A percentile compares a stretch with the other conserved stretches of the same genome.
Evolutionary conservation across 2,329 filamentous ascomycete genomes (phyloP).

Genomic region (Albophoma yamanashiensis): DNA sequence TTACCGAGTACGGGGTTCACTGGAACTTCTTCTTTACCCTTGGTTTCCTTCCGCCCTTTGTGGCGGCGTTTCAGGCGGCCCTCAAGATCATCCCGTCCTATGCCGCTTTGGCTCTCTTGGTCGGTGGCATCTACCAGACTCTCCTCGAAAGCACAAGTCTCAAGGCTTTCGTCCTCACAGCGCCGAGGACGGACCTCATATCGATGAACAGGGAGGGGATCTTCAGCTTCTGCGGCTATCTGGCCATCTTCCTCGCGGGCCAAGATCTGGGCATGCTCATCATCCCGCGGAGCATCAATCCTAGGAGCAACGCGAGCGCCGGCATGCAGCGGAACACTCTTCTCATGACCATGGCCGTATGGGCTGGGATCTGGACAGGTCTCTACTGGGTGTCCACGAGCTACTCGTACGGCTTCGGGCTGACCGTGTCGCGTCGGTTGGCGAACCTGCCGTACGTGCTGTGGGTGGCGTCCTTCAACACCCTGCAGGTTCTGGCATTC

Average conservation of each 20-base stretch:
- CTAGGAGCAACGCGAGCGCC: slow-evolving; percentile 29
- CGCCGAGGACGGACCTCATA: slow-evolving; percentile 66
- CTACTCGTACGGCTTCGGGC: slow-evolving; percentile 58
- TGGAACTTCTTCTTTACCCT: slow-evolving; percentile 99
- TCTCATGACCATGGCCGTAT: slow-evolving; percentile 51
- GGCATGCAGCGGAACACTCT: slow-evolving; percentile 44
- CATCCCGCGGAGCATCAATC: slow-evolving; percentile 48
- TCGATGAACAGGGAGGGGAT: slow-evolving; percentile 91
- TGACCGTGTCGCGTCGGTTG: slow-evolving; percentile 75
- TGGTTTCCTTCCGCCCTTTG: slow-evolving; percentile 76
- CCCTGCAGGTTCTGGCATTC: slow-evolving; percentile 68
- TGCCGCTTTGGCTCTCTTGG: slow-evolving; percentile 58
- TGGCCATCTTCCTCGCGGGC: slow-evolving; percentile 88
- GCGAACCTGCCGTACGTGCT: slow-evolving; percentile 91
- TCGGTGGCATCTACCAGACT: slow-evolving; percentile 63
- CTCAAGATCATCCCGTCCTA: slow-evolving; percentile 66
- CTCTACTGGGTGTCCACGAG: slow-evolving; percentile 62
- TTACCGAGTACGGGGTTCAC: slow-evolving; percentile 94
- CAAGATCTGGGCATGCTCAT: slow-evolving; percentile 74
- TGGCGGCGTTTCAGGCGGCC: slow-evolving; percentile 69
- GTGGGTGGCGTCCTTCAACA: slow-evolving; percentile 90
- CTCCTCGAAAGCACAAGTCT: slow-evolving; percentile 67
- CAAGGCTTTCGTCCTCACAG: slow-evolving; percentile 72
- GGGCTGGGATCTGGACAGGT: slow-evolving; percentile 56
- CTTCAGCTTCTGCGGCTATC: slow-evolving; percentile 89